Percentiles rank a stretch among this genome's conserved stretches.
Conservation (phyloP, 495 filamentous ascomycete species). For the Cairneyella variabilis region DNA sequence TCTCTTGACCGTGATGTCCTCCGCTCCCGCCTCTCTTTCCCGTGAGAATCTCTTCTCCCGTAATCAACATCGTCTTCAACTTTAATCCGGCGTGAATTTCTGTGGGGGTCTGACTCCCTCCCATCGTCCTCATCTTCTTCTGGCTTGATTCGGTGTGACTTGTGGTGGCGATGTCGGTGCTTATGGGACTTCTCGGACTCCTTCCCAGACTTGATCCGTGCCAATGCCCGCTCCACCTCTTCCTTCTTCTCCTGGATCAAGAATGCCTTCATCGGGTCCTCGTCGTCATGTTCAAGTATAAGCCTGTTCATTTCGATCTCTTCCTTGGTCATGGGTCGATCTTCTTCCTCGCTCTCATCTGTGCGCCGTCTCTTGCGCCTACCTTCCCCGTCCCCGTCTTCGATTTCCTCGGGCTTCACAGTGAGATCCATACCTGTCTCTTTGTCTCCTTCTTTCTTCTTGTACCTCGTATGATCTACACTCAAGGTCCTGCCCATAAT, state of each 20-base stretch:
- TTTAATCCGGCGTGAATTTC: too few species aligned
- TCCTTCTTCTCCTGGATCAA: conserved; percentile 85
- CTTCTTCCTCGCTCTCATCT: conserved; percentile 33
- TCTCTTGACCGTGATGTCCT: conserved; percentile 24
- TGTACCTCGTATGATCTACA: conserved; percentile 92
- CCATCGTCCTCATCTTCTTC: conserved; percentile 5
- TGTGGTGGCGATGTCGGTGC: conserved; percentile 56
- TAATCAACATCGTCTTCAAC: conserved; percentile 21
- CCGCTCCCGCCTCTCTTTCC: conserved; percentile 25
- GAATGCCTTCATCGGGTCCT: conserved; percentile 96
- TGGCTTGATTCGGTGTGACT: conserved; percentile 6
- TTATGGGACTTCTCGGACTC: conserved; percentile 34
- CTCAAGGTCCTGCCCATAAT: conserved; percentile 77
- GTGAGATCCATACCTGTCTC: conserved; percentile 50
- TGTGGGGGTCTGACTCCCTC: neutral
- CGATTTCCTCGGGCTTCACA: conserved; percentile 24
- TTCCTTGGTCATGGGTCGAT: conserved; percentile 46
- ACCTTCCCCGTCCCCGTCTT: conserved; percentile 33
- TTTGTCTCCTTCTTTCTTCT: conserved; percentile 81
- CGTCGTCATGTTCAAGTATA: conserved; percentile 80
- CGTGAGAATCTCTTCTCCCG: conserved; percentile 16
- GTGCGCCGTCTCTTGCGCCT: conserved; percentile 29
- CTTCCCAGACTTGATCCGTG: conserved; percentile 38
- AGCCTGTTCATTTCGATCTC: conserved; percentile 75
- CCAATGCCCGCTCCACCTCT: conserved; percentile 69